A percentile compares a stretch with the other conserved stretches of the same genome.
Conservation (phyloP, 345 rosid genomes). For the Theobroma cacao region DNA sequence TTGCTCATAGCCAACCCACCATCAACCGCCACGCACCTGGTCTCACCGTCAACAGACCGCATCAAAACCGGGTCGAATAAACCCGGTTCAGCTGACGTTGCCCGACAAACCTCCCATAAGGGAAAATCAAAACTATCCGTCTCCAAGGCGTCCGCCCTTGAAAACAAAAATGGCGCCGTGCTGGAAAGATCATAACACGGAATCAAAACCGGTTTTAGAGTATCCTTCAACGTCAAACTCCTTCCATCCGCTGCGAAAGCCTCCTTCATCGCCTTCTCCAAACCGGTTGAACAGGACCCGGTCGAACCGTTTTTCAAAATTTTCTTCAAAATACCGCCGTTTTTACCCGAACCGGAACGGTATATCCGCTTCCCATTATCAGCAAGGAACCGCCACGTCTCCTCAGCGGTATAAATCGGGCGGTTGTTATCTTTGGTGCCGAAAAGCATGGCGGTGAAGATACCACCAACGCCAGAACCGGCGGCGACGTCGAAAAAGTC, state of each 20-base stretch:
- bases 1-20: conserved; percentile 87
- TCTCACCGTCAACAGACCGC: conserved; percentile 71
- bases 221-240: conserved; percentile 70
- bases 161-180: conserved; percentile 87
- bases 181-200: conserved; percentile 91
- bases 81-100: conserved; percentile 90
- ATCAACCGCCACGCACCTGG: conserved; percentile 78
- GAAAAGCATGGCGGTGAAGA: conserved; percentile 91
- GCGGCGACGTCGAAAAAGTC: conserved; percentile 94
- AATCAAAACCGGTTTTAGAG: conserved; percentile 81
- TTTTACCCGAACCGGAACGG: conserved; percentile 30
- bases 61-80: conserved; percentile 64
- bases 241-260: conserved; percentile 47
- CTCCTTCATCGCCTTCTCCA: conserved; percentile 74
- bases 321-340: conserved; percentile 44
- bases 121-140: conserved; percentile 82
- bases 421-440: conserved; percentile 65
- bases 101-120: conserved; percentile 90
- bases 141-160: conserved; percentile 95
- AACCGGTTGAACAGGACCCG: conserved; percentile 34
- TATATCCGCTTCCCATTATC: conserved; percentile 63
- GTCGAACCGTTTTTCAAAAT: conserved; percentile 47
- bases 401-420: conserved; percentile 78
- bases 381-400: conserved; percentile 85
- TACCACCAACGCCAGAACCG: conserved; percentile 87